phyloP scores from a whole-genome alignment of 306 rosid genomes.

The Oemleria cerasiformis region DNA sequence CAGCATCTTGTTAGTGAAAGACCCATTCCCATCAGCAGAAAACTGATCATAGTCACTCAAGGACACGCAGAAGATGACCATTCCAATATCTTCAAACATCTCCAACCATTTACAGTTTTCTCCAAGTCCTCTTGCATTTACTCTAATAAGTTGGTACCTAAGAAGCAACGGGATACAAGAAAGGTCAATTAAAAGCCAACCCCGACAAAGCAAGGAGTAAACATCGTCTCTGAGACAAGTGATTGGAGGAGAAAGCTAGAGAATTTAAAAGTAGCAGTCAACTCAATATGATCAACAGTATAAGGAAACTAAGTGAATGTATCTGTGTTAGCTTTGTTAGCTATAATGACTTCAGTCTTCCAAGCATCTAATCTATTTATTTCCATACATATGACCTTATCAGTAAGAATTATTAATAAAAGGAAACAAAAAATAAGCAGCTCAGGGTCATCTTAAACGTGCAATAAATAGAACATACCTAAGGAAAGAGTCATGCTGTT shows the following conservation, averaged over 20 bases:
- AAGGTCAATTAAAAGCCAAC: not conserved
- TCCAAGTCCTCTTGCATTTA: slow-evolving; percentile 56
- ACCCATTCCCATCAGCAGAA: slow-evolving; percentile 62
- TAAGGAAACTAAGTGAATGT: not conserved
- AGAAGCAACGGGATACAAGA: slow-evolving; percentile 18
- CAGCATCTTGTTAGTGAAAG: slow-evolving; percentile 70
- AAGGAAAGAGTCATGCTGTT: slow-evolving; percentile 58
- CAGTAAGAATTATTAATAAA: not conserved
- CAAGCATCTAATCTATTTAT: slow-evolving; percentile 1
- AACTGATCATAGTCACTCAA: slow-evolving; percentile 84
- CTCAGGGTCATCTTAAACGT: not conserved
- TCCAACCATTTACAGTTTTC: slow-evolving; percentile 99
- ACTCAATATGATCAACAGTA: not conserved
- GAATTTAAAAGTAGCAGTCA: not conserved
- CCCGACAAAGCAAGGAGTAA: not conserved
- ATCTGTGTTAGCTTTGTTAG: not conserved
- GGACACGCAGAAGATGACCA: slow-evolving; percentile 83
- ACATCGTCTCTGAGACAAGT: not conserved
- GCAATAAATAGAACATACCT: slow-evolving; percentile 48
- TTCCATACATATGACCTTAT: not conserved
- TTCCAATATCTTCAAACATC: slow-evolving; percentile 96
- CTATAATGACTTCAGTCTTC: not conserved
- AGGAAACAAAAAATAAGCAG: not conserved
- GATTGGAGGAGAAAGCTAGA: not conserved
- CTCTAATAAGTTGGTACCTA: slow-evolving; percentile 61